Base-by-base conservation (phyloP, 331 rosid genomes). In the Spiraea crenata region DNA sequence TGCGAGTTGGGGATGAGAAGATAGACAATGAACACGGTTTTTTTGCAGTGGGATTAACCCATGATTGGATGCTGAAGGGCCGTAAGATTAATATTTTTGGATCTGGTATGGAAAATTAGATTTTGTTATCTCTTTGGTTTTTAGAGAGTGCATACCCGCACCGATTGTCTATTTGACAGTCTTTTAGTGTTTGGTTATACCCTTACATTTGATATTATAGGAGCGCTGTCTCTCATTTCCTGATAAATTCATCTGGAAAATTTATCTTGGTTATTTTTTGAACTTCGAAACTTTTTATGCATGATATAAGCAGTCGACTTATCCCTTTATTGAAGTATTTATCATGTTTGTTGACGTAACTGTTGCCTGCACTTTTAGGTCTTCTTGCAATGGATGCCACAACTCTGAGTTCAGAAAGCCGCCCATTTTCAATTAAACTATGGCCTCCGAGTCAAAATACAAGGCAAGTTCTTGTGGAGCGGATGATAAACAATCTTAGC, bases 371-470 rank as follows among this genome's bases (percentile, higher is more conserved):
- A 70, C 61, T 35, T 73, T 48, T 67, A 78, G 82, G 65, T 19
- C 45, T 57, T 58, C 20, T 20, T 77, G 79, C 67, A 57, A 86
- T 86, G 91, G 91, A 84, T 63, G 75, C 83, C 41, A 77, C 81
- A 59, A 84, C 73, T 70, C 41, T 35, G 78, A 81, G 72, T 79
- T 81, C 89, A 0, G 86, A 88, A 71, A 74, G 72, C 50, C 84
- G 86, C 37, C 88, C 92, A 61, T 85, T 92, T 68, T 88, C 92
- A 46, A 82, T 92, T 79, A 92, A 92, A 69, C 80, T 92, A 65
- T 92, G 98, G 98, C 98, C 98, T 73, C 98, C 98, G 20, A 90
- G 92, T 74, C 85, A 79, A 64, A 92, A 85, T 82, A 92, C 96
- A 3, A 85, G 98, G 80, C 83, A 80, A 79, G 88, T 84, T 40